Evolutionary conservation across 345 rosid species (phyloP), one percentile per base, ranked within the genome.

Genomic region (Populus alba): DNA sequence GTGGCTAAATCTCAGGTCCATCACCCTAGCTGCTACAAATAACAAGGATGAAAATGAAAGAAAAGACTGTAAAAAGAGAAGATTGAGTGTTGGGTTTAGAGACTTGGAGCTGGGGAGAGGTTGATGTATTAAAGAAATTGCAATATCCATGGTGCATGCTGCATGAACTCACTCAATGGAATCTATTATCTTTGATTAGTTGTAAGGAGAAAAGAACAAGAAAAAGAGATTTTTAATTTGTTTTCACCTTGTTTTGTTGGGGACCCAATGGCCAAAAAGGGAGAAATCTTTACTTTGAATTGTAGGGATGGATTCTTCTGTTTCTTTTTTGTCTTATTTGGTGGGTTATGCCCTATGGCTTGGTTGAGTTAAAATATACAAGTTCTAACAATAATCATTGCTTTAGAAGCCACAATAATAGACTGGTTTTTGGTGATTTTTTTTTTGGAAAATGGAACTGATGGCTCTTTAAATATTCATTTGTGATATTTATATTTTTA

Each of bases 21-120:
- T 72, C 78, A 85, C 87, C 79, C 77, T 77, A 68, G 67, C 86
- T 79, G 74, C 77, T 79, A 81, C 81, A 67, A 68, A 78, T 61
- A 55, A 63, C 27, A 38, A 77, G 74, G 23, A n/a, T n/a, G 63
- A 59, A n/a, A 59, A 23, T 59, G 63, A 23, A 23, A 9, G 63
- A 53, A 53, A 13, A 17, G 62, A 33, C 62, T 10, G 25, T 16
- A 45, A 47, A 57, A 63, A 29, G 47, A 9, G 35, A 68, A 33
- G 18, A 47, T 15, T 51, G 41, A 59, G 41, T 22, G 33, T 22
- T n/a, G 51, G 68, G 10, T n/a, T 16, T 41, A 39, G 73, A 57
- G 51, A 66, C n/a, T 17, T 35, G 45, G 8, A 74, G 75, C 35
- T 23, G 10, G 13, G 65, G 9, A 68, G 45, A 41, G 62, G 70